Percentiles rank a stretch among this genome's conserved stretches.
These are phyloP conservation scores for Arthonia radiata DNA, from an alignment of 495 filamentous ascomycete genomes.

Conservation along the genomic window DNA sequence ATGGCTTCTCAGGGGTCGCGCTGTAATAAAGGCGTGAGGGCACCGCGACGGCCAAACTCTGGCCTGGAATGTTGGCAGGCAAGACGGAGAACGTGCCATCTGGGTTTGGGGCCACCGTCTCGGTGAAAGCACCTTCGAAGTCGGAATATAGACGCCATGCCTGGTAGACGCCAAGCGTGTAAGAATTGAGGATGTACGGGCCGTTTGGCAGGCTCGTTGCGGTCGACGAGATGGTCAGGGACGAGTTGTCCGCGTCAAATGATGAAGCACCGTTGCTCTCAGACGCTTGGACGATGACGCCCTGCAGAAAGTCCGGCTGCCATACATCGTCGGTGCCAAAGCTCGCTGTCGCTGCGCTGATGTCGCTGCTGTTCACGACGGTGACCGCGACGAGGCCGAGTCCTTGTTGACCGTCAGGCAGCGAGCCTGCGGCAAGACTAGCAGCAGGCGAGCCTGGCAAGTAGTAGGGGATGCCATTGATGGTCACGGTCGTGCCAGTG, in stretches of 20 bases:
- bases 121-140: slow-evolving; percentile 18
- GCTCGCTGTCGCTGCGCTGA: slow-evolving; percentile 1
- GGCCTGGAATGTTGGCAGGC: slow-evolving; percentile 17
- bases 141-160: slow-evolving; percentile 25
- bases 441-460: slow-evolving; percentile 11
- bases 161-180: slow-evolving; percentile 16
- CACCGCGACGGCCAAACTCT: slow-evolving; percentile 22
- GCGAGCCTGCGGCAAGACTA: slow-evolving; percentile 1
- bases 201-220: slow-evolving; percentile 15
- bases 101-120: slow-evolving; percentile 13
- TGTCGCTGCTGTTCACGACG: slow-evolving; percentile 11
- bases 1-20: slow-evolving; percentile 12
- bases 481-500: slow-evolving; percentile 16
- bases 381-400: slow-evolving; percentile 17
- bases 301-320: slow-evolving; percentile 10
- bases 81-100: slow-evolving; percentile 16
- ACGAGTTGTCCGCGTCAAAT: background rate
- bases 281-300: slow-evolving; percentile 4
- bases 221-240: background rate
- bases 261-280: slow-evolving; percentile 3
- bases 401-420: slow-evolving; percentile 2
- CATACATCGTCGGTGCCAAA: slow-evolving; percentile 6
- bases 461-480: slow-evolving; percentile 21
- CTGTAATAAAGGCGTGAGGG: slow-evolving; percentile 28
- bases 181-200: slow-evolving; percentile 21